These are phyloP conservation scores for Kazachstania sp. DNA, from an alignment of 1,139 yeast genomes.

Conservation along the genomic window DNA sequence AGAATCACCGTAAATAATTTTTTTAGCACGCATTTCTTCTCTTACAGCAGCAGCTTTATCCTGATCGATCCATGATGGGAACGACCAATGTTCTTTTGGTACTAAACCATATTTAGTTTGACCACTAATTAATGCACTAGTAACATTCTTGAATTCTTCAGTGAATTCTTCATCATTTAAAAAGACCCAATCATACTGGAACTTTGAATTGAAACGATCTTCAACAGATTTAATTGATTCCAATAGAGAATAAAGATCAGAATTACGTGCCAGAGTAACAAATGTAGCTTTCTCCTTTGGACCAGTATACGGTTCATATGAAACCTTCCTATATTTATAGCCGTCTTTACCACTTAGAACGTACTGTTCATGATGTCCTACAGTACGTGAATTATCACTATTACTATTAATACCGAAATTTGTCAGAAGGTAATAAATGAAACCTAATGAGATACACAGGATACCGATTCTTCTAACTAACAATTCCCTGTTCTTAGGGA, in stretches of 20 bases:
- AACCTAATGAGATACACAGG: conserved; percentile 4
- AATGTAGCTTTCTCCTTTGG: conserved; percentile 54
- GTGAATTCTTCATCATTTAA: conserved; percentile 50
- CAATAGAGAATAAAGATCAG: conserved; percentile 51
- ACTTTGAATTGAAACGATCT: conserved; percentile 59
- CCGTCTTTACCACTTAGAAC: conserved; percentile 11
- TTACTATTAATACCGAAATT: conserved; percentile 1
- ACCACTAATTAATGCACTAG: conserved; percentile 37
- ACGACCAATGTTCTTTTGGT: conserved; percentile 44
- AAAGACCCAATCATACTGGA: conserved; percentile 72
- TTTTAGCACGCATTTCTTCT: conserved; percentile 40
- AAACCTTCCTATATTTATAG: conserved; percentile 15
- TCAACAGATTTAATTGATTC: conserved; percentile 58
- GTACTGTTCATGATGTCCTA: neutral
- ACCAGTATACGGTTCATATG: conserved; percentile 19
- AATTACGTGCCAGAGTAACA: conserved; percentile 64
- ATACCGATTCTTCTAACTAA: conserved; percentile 9
- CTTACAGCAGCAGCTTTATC: conserved; percentile 48
- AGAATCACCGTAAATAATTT: conserved; percentile 53
- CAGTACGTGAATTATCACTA: neutral
- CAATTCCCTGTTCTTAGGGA: conserved; percentile 7
- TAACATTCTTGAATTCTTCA: conserved; percentile 35
- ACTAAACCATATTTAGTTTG: conserved; percentile 40
- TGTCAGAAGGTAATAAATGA: conserved; percentile 7
- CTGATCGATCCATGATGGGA: conserved; percentile 52